Conservation (phyloP, 2,329 filamentous ascomycete species). For the Triangularia verruculosa region DNA sequence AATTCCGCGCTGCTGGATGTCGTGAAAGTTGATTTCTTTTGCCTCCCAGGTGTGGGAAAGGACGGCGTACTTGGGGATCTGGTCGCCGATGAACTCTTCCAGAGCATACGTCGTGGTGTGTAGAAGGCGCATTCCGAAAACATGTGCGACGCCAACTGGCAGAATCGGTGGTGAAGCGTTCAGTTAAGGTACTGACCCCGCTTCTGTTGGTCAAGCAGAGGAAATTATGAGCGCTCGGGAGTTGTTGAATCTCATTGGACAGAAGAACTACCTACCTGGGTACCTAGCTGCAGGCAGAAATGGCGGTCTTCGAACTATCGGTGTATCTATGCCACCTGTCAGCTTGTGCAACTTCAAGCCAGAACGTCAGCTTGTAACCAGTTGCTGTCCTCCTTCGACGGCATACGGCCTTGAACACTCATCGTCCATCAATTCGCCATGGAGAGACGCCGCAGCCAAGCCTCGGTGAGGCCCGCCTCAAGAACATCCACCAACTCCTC, state of each 20-base stretch:
- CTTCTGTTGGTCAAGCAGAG: background rate
- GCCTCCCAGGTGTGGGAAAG: constrained; percentile 23
- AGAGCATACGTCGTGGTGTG: constrained; percentile 20
- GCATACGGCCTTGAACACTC: background rate
- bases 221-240: too few species aligned
- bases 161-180: too few species aligned
- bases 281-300: background rate
- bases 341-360: background rate
- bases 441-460: background rate
- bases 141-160: too few species aligned
- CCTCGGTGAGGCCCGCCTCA: background rate
- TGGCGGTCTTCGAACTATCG: background rate
- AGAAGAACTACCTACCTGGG: too few species aligned
- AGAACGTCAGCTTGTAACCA: background rate
- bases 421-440: background rate
- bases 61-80: constrained; percentile 17
- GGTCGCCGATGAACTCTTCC: constrained; percentile 15
- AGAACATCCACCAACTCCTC: background rate
- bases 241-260: too few species aligned
- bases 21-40: constrained; percentile 15
- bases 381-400: background rate
- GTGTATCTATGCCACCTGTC: background rate
- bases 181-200: background rate
- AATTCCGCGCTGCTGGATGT: constrained; percentile 29
- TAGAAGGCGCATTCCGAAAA: constrained; percentile 21